Evolutionary conservation across 176 grass and related monocot species (phyloP).

Genomic region (Raddia guianensis): DNA sequence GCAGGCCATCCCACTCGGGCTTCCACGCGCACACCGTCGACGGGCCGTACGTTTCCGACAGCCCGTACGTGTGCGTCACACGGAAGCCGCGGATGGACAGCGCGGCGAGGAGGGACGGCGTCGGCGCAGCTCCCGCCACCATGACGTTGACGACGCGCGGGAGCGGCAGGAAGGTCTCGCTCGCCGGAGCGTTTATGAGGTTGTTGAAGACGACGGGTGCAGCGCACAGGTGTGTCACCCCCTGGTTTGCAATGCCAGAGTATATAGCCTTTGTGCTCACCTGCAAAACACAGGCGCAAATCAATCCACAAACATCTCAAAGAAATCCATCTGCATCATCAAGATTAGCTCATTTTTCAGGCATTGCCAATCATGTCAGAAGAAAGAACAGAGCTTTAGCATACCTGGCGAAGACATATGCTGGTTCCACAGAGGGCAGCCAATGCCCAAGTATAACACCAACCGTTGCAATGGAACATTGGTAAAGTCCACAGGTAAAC

Average conservation of each 20-base stretch:
- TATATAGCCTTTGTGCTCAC: constrained; percentile 83
- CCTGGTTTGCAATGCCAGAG: constrained; percentile 66
- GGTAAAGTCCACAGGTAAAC: constrained; percentile 93
- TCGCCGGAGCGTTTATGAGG: constrained; percentile 78
- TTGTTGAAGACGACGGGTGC: constrained; percentile 82
- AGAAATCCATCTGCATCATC: neutral
- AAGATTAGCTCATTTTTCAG: constrained; percentile 3
- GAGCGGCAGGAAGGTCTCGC: constrained; percentile 74
- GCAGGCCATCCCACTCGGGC: constrained; percentile 73
- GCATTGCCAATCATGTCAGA: neutral
- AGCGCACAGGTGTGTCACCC: constrained; percentile 87
- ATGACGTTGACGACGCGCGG: constrained; percentile 69
- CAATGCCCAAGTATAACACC: constrained; percentile 88
- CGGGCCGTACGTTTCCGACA: constrained; percentile 85
- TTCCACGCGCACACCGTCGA: constrained; percentile 80
- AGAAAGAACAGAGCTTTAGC: neutral
- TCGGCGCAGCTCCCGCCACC: constrained; percentile 77
- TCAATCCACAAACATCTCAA: neutral
- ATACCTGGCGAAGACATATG: constrained; percentile 94
- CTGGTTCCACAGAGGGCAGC: constrained; percentile 89
- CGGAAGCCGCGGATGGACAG: constrained; percentile 76
- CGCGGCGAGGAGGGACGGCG: constrained; percentile 64
- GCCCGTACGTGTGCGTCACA: constrained; percentile 83
- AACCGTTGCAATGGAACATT: constrained; percentile 98
- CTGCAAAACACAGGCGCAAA: constrained; percentile 39